phyloP scores from a whole-genome alignment of 805 yeast genomes.

The Wickerhamomyces alni region DNA sequence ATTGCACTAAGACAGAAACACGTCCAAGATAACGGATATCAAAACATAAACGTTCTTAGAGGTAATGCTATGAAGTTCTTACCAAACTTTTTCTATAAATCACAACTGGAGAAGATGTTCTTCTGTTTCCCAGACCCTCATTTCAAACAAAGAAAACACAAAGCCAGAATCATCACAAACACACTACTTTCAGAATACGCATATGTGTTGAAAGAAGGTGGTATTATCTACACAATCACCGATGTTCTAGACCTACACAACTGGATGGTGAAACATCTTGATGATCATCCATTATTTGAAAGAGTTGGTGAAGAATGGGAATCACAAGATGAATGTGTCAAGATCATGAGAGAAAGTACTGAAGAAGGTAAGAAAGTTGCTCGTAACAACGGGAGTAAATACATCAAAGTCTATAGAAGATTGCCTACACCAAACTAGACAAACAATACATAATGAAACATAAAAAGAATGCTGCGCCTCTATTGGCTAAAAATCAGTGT shows the following conservation, averaged over 20 bases:
- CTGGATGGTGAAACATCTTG: constrained; percentile 94
- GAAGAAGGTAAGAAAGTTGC: constrained; percentile 97
- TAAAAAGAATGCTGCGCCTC: no score
- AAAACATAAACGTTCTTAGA: constrained; percentile 83
- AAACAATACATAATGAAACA: no score
- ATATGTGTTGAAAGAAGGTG: constrained; percentile 78
- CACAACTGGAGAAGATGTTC: constrained; percentile 84
- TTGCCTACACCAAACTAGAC: constrained; percentile 50
- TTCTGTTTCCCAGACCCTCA: constrained; percentile 99
- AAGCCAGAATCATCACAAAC: constrained; percentile 90
- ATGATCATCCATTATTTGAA: constrained; percentile 86
- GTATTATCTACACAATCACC: constrained; percentile 88
- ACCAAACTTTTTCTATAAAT: constrained; percentile 85
- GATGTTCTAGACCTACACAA: constrained; percentile 89
- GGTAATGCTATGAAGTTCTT: constrained; percentile 97
- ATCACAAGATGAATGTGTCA: constrained; percentile 69
- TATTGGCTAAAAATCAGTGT: no score
- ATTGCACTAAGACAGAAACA: constrained; percentile 66
- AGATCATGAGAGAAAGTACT: constrained; percentile 84
- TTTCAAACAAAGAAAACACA: constrained; percentile 94
- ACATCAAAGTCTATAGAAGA: constrained; percentile 80
- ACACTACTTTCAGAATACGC: constrained; percentile 91
- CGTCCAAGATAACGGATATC: constrained; percentile 41
- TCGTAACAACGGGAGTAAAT: constrained; percentile 84
- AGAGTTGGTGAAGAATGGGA: constrained; percentile 80